These are phyloP conservation scores for Crithidia acanthocephali DNA, from an alignment of 208 protist genomes.

Conservation along the genomic window DNA sequence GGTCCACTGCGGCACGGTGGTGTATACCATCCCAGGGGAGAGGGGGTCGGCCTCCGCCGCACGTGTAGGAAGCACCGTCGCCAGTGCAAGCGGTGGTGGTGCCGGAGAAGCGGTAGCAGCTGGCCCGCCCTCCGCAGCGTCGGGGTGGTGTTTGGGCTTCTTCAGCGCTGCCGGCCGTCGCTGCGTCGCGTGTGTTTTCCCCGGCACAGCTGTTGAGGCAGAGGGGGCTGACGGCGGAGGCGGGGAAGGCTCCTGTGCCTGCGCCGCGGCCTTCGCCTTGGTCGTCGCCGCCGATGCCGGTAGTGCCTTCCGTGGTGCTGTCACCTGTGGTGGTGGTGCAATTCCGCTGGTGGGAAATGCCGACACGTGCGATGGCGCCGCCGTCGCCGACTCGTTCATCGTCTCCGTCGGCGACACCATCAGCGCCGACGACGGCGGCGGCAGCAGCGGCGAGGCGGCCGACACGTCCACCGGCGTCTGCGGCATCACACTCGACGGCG, in stretches of 20 bases:
- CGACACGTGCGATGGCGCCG: background rate
- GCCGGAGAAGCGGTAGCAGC: background rate
- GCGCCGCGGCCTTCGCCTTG: no score
- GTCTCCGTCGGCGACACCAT: background rate
- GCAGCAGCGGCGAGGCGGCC: background rate
- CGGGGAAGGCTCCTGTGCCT: no score
- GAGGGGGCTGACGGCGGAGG: no score
- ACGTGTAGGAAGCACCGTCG: background rate
- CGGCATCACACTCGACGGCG: conserved; percentile 5
- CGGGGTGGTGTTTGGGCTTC: background rate
- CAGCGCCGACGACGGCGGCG: background rate
- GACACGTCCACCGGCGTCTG: background rate
- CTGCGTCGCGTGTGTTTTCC: background rate
- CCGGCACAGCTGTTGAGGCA: background rate
- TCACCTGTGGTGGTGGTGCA: background rate
- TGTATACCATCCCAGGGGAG: conserved; percentile 13
- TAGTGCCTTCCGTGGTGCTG: background rate
- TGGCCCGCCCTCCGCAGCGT: background rate
- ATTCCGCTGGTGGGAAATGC: no score
- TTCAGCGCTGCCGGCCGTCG: conserved; percentile 2
- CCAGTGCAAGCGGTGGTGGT: background rate
- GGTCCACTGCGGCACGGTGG: conserved; percentile 13
- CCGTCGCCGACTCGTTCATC: background rate
- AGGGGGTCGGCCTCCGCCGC: conserved; percentile 3
- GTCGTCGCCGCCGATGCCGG: no score